Percentiles rank a stretch among this genome's conserved stretches.
These are phyloP conservation scores for Paecilomyces sp. DNA, from an alignment of 2,329 filamentous ascomycete species.

Conservation along the genomic window DNA sequence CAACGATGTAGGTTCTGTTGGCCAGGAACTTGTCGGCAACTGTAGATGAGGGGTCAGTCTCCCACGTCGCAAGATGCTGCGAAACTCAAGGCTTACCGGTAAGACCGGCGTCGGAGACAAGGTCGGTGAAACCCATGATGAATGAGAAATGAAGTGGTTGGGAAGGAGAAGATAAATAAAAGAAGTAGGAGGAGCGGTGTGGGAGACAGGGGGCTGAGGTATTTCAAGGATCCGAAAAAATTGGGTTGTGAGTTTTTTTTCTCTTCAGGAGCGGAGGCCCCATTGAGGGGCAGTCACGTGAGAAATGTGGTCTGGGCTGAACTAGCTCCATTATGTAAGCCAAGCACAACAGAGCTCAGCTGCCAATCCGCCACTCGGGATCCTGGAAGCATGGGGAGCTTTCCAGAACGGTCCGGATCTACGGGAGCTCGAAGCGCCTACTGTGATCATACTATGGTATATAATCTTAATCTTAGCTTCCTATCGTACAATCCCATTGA, in stretches of 20 bases:
- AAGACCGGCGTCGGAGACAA: slow-evolving; percentile 56
- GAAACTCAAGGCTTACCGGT: slow-evolving; percentile 42
- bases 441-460: too few relatives aligned
- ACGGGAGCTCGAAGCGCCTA: too few relatives aligned
- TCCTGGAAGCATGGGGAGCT: slow-evolving; percentile 17
- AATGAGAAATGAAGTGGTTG: slow-evolving; percentile 10
- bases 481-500: background rate
- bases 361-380: slow-evolving; percentile 23
- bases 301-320: background rate
- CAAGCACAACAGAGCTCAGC: background rate
- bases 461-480: background rate
- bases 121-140: slow-evolving; percentile 61
- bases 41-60: slow-evolving; percentile 27
- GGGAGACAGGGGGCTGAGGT: slow-evolving; percentile 19
- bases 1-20: slow-evolving; percentile 73
- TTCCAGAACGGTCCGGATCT: slow-evolving; percentile 23
- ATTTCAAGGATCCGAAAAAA: slow-evolving; percentile 14
- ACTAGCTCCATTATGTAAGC: too few relatives aligned
- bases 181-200: slow-evolving; percentile 9
- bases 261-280: slow-evolving; percentile 6
- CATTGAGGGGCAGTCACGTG: slow-evolving; percentile 17
- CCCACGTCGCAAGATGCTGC: slow-evolving; percentile 10
- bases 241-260: slow-evolving; percentile 17
- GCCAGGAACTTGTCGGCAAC: slow-evolving; percentile 37
- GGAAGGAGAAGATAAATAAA: slow-evolving; percentile 10